A percentile compares a stretch with the other conserved stretches of the same genome.
Evolutionary conservation across 2,329 filamentous ascomycete species (phyloP).

Genomic region (Colletotrichum limetticola): DNA sequence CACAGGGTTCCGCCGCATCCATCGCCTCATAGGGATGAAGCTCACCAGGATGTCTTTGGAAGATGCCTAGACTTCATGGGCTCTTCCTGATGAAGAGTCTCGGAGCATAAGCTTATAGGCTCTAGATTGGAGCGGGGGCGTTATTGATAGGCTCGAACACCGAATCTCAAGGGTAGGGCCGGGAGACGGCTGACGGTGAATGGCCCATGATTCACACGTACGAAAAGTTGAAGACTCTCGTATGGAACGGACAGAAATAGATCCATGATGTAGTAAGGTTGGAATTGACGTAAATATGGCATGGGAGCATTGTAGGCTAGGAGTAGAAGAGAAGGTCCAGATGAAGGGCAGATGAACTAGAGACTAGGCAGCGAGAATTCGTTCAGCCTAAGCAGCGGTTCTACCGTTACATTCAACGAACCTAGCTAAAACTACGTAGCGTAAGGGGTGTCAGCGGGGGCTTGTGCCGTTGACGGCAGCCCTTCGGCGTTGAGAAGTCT

Average conservation of each 20-base stretch:
- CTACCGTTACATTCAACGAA: background rate
- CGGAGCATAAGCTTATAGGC: background rate
- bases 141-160: background rate
- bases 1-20: background rate
- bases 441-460: background rate
- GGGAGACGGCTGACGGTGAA: background rate
- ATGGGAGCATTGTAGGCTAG: background rate
- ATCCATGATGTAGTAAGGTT: background rate
- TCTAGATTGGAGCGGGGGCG: background rate
- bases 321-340: background rate
- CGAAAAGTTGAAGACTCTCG: background rate
- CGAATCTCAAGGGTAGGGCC: background rate
- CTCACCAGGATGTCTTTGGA: background rate
- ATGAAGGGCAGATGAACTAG: background rate
- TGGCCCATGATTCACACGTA: background rate
- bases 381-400: background rate
- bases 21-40: constrained; percentile 1
- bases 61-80: background rate
- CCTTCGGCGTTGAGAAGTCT: background rate
- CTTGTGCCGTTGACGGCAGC: background rate
- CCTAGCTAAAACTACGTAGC: background rate
- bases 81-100: background rate
- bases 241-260: background rate
- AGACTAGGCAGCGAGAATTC: background rate
- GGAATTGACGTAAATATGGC: background rate